These are phyloP conservation scores for Neonectria faginata DNA, from an alignment of 2,329 filamentous ascomycete species.

Conservation along the genomic window DNA sequence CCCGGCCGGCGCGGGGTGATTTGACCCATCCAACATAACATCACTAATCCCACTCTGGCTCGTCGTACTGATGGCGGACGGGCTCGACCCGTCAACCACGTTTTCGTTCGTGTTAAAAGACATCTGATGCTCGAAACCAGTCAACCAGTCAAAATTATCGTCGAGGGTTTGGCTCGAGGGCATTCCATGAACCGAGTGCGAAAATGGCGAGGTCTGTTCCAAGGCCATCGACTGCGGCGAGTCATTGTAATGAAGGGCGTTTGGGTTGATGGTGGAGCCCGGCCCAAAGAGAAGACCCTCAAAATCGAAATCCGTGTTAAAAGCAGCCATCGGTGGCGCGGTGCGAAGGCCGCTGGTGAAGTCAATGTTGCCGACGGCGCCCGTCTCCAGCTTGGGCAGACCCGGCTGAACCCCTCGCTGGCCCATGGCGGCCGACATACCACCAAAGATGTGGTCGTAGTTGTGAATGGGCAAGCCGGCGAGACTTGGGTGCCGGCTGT, in stretches of 20 bases:
- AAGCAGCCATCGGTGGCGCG: constrained; percentile 74
- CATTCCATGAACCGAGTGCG: constrained; percentile 68
- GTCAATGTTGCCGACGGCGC: constrained; percentile 73
- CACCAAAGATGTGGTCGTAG: constrained; percentile 74
- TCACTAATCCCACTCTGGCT: constrained; percentile 94
- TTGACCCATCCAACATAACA: constrained; percentile 86
- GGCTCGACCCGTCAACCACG: constrained; percentile 91
- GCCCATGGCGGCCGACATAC: constrained; percentile 77
- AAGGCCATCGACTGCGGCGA: constrained; percentile 76
- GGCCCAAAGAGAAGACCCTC: constrained; percentile 73
- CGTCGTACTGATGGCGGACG: constrained; percentile 93
- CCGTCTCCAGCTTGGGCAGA: constrained; percentile 86
- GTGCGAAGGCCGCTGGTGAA: constrained; percentile 78
- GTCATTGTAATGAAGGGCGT: constrained; percentile 85
- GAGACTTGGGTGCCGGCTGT: constrained; percentile 80
- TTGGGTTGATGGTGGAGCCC: constrained; percentile 76
- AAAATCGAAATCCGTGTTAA: constrained; percentile 65
- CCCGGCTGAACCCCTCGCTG: constrained; percentile 75
- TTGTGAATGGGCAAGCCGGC: constrained; percentile 72
- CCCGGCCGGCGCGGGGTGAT: constrained; percentile 67
- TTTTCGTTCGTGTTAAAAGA: constrained; percentile 78
- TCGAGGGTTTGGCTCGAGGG: constrained; percentile 72
- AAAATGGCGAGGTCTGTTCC: constrained; percentile 72
- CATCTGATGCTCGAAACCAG: constrained; percentile 83
- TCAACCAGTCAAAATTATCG: constrained; percentile 84